Percentiles rank a stretch among this genome's conserved stretches.
These are phyloP conservation scores for Leccinum uliginosum DNA, from an alignment of 768 basidiomycete genomes.

Conservation along the genomic window DNA sequence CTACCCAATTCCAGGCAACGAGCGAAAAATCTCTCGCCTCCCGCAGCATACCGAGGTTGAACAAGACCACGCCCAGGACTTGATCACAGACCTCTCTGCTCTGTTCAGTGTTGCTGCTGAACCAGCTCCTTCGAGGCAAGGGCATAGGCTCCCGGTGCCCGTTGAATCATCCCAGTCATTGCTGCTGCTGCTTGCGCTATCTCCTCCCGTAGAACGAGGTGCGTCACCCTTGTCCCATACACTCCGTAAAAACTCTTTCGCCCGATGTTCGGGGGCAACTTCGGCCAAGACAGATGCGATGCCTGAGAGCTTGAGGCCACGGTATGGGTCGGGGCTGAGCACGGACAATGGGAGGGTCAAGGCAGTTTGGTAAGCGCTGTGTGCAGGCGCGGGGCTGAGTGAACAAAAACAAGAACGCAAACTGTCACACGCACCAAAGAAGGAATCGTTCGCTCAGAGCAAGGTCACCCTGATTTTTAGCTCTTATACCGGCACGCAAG, in stretches of 20 bases:
- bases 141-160: constrained; percentile 19
- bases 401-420: neutral
- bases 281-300: constrained; percentile 60
- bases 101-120: constrained; percentile 20
- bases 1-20: neutral
- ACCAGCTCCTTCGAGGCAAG: constrained; percentile 17
- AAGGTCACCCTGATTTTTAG: constrained; percentile 55
- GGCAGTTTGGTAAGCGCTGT: constrained; percentile 55
- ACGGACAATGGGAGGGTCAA: constrained; percentile 36
- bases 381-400: too few relatives aligned
- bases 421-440: constrained; percentile 42
- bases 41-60: constrained; percentile 55
- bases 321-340: constrained; percentile 44
- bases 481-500: constrained; percentile 60
- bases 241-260: constrained; percentile 22
- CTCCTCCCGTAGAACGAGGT: neutral
- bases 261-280: constrained; percentile 33
- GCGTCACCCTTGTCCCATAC: constrained; percentile 19
- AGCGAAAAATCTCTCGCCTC: constrained; percentile 29
- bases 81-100: constrained; percentile 44
- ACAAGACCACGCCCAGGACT: constrained; percentile 53
- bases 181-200: neutral
- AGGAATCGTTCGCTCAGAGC: constrained; percentile 50
- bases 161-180: constrained; percentile 28
- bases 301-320: constrained; percentile 67